Conservation (phyloP, 2,329 filamentous ascomycete genomes). For the Uncinocarpus reesii region DNA sequence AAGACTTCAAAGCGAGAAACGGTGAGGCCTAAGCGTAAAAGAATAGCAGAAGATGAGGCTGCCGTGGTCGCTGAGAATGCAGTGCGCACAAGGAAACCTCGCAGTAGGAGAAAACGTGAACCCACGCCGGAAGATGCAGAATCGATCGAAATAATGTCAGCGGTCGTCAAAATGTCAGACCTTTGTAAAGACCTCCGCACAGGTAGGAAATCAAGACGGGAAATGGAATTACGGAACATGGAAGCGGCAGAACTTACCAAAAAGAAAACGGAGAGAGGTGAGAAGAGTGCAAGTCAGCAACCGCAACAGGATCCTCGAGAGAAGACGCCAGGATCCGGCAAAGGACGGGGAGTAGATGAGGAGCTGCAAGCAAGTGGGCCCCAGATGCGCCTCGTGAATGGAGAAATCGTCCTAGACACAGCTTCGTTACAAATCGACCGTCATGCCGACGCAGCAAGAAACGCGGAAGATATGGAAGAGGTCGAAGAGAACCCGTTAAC, state of each 20-base stretch:
- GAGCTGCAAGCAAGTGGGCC: slow-evolving; percentile 31
- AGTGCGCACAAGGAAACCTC: slow-evolving; percentile 21
- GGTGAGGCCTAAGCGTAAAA: slow-evolving; percentile 21
- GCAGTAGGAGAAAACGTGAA: slow-evolving; percentile 30
- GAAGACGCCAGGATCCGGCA: background rate
- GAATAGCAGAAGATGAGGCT: slow-evolving; percentile 20
- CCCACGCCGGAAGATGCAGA: slow-evolving; percentile 42
- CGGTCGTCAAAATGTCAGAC: slow-evolving; percentile 48
- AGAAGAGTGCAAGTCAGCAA: slow-evolving; percentile 6
- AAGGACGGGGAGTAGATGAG: background rate
- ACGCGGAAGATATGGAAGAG: slow-evolving; percentile 38
- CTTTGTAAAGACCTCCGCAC: slow-evolving; percentile 45
- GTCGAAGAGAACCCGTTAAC: slow-evolving; percentile 39
- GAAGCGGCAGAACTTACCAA: slow-evolving; percentile 45
- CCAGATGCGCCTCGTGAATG: slow-evolving; percentile 47
- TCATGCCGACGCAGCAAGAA: slow-evolving; percentile 42
- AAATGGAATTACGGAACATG: slow-evolving; percentile 47
- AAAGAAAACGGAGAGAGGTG: slow-evolving; percentile 32
- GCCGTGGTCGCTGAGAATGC: slow-evolving; percentile 20
- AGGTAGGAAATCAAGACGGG: slow-evolving; percentile 48
- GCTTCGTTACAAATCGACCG: slow-evolving; percentile 46
- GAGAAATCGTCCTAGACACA: slow-evolving; percentile 46
- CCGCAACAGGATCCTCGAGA: background rate
- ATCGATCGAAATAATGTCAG: slow-evolving; percentile 43
- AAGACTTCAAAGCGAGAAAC: background rate